Evolutionary conservation across 2,329 filamentous ascomycete genomes (phyloP).

Genomic region (Paradendryphiella salina): DNA sequence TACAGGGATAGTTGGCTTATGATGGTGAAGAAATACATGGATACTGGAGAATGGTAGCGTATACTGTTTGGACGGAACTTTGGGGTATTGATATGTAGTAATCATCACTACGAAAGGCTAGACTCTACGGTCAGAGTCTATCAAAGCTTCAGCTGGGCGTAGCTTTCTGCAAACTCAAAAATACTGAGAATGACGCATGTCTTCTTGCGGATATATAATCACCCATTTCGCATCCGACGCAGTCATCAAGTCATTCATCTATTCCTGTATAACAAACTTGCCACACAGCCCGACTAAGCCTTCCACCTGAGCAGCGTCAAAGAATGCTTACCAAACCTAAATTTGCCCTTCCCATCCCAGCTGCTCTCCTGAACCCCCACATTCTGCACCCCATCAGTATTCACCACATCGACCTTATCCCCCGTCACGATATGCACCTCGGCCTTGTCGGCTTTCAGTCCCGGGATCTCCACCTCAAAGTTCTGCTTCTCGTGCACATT

Average conservation of each 20-base stretch:
- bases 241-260: no score
- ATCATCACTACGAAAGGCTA: no score
- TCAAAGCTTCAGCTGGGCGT: no score
- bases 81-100: no score
- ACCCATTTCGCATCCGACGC: not conserved
- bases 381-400: conserved; percentile 64
- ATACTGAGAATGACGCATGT: not conserved
- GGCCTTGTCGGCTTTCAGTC: conserved; percentile 54
- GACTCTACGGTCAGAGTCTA: no score
- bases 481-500: conserved; percentile 67
- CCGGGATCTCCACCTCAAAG: conserved; percentile 63
- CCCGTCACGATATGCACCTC: conserved; percentile 67
- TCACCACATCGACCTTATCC: conserved; percentile 59
- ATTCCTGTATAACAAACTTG: not conserved
- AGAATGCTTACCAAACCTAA: conserved; percentile 69
- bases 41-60: conserved; percentile 5
- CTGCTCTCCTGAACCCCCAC: conserved; percentile 63
- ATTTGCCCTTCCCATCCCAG: conserved; percentile 67
- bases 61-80: no score
- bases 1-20: conserved; percentile 18
- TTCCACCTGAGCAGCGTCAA: conserved; percentile 68
- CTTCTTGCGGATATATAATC: not conserved
- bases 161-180: no score
- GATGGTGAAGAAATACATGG: conserved; percentile 18
- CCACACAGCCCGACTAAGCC: not conserved